Evolutionary conservation across 1,139 yeast species (phyloP), one percentile per base, ranked within the genome.

Genomic region (Taiozyma sp.): DNA sequence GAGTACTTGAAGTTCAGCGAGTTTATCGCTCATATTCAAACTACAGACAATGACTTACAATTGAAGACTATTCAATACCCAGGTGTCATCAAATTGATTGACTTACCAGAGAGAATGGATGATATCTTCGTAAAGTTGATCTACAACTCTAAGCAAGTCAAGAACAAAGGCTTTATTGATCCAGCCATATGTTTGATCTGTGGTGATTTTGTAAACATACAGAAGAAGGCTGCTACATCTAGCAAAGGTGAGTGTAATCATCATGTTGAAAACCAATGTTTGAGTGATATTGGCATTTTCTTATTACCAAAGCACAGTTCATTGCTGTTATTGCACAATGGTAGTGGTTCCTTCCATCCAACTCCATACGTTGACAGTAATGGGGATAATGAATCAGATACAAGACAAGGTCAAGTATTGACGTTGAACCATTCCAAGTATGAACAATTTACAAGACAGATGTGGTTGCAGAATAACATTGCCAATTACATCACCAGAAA

Each of bases 151-250:
- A 68, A 70, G 47, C 71, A 71, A 47, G 50, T 47, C 6, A 66
- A 61, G 19, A 42, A 45, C 12, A 30, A 62, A 47, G 63, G n/a
- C 79, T 50, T 50, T 78, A 36, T 79, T 34, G 96, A 91, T 57
- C 96, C 96, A 0, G 97, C 96, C 0, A 73, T 93, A 13, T 93
- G 99, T 63, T 70, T 93, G 50, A 85, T 86, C 57, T 93, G 99
- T 69, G 95, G 92, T 1, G 71, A 73, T 14, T 76, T 85, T 5
- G 76, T 89, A 30, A 84, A 84, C 56, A 71, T 84, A 29, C 97
- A 92, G 60, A 79, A 76, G 49, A 66, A 70, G 43, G 75, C 83
- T 16, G 69, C 78, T 52, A 87, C 83, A 2, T 65, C 58, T 46
- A 53, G 65, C 51, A 71, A 72, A 27, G 95, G 95, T 1, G 85